These are phyloP conservation scores for Strigomonas culicis DNA, from an alignment of 208 protist genomes.

Conservation along the genomic window DNA sequence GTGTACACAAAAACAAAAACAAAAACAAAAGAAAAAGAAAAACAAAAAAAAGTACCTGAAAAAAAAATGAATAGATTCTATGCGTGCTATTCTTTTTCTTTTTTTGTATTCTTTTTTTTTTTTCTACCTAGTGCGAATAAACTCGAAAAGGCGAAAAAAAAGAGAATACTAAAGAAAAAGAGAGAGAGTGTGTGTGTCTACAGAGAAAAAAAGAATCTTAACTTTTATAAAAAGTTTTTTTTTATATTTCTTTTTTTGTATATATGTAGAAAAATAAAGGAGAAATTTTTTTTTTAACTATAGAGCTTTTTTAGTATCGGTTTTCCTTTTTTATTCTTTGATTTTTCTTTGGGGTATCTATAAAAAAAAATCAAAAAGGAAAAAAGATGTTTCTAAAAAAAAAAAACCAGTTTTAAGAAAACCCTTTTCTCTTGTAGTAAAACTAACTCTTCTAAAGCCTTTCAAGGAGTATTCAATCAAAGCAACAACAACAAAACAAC, in stretches of 20 bases:
- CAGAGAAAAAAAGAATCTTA: background rate
- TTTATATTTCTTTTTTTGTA: constrained; percentile 3
- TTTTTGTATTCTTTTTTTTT: background rate
- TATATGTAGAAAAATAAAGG: constrained; percentile 9
- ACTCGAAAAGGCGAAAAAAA: constrained; percentile 2
- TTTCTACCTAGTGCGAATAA: constrained; percentile 11
- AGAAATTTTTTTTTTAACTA: constrained; percentile 3
- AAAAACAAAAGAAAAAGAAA: background rate
- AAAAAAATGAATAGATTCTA: constrained; percentile 8
- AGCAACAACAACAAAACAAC: background rate
- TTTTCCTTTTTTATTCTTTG: constrained; percentile 2
- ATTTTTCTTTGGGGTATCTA: background rate
- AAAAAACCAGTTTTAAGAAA: background rate
- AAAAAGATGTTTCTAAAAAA: constrained; percentile 1
- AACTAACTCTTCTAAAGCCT: background rate
- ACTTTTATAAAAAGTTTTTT: background rate
- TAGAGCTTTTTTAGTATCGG: background rate
- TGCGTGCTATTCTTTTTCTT: no score
- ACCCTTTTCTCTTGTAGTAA: background rate
- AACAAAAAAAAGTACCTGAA: constrained; percentile 14
- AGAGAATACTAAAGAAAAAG: constrained; percentile 11
- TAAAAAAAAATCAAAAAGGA: background rate
- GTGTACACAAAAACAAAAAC: background rate
- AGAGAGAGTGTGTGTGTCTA: constrained; percentile 11
- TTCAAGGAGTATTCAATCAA: background rate